A percentile compares a stretch with the other conserved stretches of the same genome.
phyloP scores from a whole-genome alignment of 2,329 filamentous ascomycete genomes.

The Alternaria postmessia region DNA sequence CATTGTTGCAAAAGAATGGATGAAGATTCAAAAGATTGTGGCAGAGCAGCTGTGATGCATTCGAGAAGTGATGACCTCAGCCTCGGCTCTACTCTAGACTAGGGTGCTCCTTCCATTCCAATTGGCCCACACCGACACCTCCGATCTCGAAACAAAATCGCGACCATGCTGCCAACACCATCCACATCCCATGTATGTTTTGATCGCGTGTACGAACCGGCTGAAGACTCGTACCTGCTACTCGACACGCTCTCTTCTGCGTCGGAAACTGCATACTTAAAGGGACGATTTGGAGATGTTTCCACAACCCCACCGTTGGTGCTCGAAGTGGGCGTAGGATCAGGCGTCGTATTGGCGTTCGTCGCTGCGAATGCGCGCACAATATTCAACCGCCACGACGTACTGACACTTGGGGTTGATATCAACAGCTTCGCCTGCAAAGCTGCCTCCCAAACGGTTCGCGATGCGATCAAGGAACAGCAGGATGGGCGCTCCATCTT shows the following conservation, averaged over 20 bases:
- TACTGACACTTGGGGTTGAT: constrained; percentile 81
- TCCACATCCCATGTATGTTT: constrained; percentile 91
- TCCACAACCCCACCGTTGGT: constrained; percentile 62
- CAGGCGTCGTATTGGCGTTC: constrained; percentile 93
- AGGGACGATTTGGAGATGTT: constrained; percentile 63
- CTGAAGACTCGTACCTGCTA: constrained; percentile 94
- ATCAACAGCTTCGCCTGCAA: constrained; percentile 84
- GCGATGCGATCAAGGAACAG: constrained; percentile 55
- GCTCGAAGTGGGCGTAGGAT: constrained; percentile 88
- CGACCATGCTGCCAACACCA: constrained; percentile 85
- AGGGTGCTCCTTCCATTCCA: constrained; percentile 29
- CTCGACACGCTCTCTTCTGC: constrained; percentile 85
- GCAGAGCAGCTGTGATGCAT: constrained; percentile 21
- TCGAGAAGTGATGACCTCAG: constrained; percentile 36
- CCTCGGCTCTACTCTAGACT: constrained; percentile 25
- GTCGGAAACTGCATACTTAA: constrained; percentile 74
- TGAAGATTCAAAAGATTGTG: neutral
- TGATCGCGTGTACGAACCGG: constrained; percentile 89
- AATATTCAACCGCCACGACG: constrained; percentile 75
- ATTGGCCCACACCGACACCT: constrained; percentile 30
- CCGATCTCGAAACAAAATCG: constrained; percentile 20
- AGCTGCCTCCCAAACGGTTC: constrained; percentile 75
- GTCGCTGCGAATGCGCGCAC: constrained; percentile 74
- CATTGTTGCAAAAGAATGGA: constrained; percentile 32
- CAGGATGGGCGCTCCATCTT: constrained; percentile 55